Percentiles rank a stretch among this genome's conserved stretches.
Conservation (phyloP, 306 rosid species). For the Castanea sativa region DNA sequence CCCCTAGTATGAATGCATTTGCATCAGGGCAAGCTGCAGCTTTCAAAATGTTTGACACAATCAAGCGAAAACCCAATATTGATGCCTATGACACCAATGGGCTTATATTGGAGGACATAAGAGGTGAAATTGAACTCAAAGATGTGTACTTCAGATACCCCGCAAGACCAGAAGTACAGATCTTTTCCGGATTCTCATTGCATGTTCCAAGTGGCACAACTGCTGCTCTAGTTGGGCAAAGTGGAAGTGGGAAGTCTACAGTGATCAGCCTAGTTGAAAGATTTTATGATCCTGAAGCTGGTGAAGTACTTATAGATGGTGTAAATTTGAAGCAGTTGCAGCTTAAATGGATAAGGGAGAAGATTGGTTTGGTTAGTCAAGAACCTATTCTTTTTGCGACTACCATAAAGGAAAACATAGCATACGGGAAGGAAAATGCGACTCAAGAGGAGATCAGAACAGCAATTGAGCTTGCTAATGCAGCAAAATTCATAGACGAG, state of each 20-base stretch:
- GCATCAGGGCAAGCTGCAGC: slow-evolving; percentile 90
- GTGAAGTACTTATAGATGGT: slow-evolving; percentile 78
- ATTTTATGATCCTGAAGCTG: slow-evolving; percentile 85
- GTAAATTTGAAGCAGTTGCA: slow-evolving; percentile 53
- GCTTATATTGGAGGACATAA: slow-evolving; percentile 50
- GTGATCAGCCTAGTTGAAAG: slow-evolving; percentile 74
- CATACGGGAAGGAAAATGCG: slow-evolving; percentile 82
- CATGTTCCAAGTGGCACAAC: slow-evolving; percentile 64
- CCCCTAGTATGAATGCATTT: slow-evolving; percentile 78
- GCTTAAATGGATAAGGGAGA: slow-evolving; percentile 74
- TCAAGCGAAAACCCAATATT: slow-evolving; percentile 57
- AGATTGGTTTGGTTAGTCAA: slow-evolving; percentile 85
- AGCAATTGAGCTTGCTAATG: slow-evolving; percentile 79
- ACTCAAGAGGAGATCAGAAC: slow-evolving; percentile 58
- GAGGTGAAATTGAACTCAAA: slow-evolving; percentile 73
- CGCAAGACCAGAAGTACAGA: slow-evolving; percentile 69
- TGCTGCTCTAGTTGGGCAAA: slow-evolving; percentile 85
- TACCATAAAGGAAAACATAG: slow-evolving; percentile 64
- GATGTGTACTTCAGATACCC: slow-evolving; percentile 79
- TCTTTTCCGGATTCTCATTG: slow-evolving; percentile 78
- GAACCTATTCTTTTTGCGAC: slow-evolving; percentile 73
- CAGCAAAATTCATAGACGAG: slow-evolving; percentile 75
- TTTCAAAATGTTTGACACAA: slow-evolving; percentile 82
- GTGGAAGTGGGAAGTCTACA: slow-evolving; percentile 95
- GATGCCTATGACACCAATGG: slow-evolving; percentile 71